phyloP scores from a whole-genome alignment of 208 protist genomes.

The Trichomonas vaginalis region DNA sequence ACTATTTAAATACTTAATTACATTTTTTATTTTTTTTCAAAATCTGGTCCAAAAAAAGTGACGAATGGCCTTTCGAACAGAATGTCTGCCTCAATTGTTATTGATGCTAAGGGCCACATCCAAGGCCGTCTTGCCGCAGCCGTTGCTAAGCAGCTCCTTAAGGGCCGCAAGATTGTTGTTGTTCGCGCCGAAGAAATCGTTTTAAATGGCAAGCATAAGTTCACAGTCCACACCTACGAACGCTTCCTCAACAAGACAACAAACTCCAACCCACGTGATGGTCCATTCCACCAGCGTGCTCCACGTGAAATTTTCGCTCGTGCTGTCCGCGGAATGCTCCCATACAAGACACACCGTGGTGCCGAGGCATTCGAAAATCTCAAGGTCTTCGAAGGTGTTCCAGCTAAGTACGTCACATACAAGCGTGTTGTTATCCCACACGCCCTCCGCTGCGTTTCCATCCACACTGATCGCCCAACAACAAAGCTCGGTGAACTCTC shows the following conservation, averaged over 20 bases:
- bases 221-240: constrained; percentile 38
- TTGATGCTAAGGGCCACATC: constrained; percentile 88
- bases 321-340: constrained; percentile 88
- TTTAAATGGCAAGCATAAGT: neutral
- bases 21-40: no score
- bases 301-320: constrained; percentile 80
- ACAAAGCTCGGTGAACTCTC: constrained; percentile 54
- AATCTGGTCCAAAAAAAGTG: no score
- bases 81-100: constrained; percentile 50
- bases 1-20: no score
- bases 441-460: constrained; percentile 52
- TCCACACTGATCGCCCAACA: constrained; percentile 45
- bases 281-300: constrained; percentile 86
- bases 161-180: constrained; percentile 78
- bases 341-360: constrained; percentile 70
- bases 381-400: constrained; percentile 67
- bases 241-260: constrained; percentile 74
- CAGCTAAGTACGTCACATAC: constrained; percentile 57
- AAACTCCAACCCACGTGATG: constrained; percentile 84
- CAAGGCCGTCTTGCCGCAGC: constrained; percentile 82
- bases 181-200: constrained; percentile 44
- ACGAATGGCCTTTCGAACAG: neutral
- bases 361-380: constrained; percentile 51
- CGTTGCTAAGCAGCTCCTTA: constrained; percentile 85
- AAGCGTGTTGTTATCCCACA: constrained; percentile 61